Conservation (phyloP, 371 early-diverging fungal species). For the Saksenaea oblongispora region DNA sequence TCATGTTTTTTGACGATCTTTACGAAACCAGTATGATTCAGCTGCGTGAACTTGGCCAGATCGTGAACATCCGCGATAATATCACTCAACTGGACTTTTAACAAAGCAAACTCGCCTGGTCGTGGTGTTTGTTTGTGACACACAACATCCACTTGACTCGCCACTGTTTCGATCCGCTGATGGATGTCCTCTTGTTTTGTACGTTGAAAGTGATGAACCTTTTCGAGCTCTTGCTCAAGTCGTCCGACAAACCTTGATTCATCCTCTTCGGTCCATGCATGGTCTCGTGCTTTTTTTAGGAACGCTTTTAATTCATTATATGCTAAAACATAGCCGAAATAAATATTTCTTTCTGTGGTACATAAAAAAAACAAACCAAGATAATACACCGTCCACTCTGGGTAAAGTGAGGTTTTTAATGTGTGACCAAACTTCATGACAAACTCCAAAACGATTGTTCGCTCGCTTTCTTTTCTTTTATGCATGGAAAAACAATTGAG, state of each 20-base stretch:
- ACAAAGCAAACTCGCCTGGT: slow-evolving; percentile 62
- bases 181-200: slow-evolving; percentile 90
- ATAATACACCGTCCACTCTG: slow-evolving; percentile 76
- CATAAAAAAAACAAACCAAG: slow-evolving; percentile 56
- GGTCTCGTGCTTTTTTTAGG: slow-evolving; percentile 58
- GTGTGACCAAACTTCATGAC: slow-evolving; percentile 92
- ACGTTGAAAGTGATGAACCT: slow-evolving; percentile 87
- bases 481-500: too few relatives aligned
- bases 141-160: slow-evolving; percentile 57
- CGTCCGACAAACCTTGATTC: slow-evolving; percentile 88
- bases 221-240: slow-evolving; percentile 92
- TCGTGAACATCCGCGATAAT: slow-evolving; percentile 93
- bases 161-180: slow-evolving; percentile 77
- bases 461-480: too few relatives aligned
- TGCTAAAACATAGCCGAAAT: slow-evolving; percentile 20
- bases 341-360: slow-evolving; percentile 33
- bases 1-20: slow-evolving; percentile 99
- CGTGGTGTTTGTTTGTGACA: slow-evolving; percentile 64
- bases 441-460: not conserved
- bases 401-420: slow-evolving; percentile 70
- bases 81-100: slow-evolving; percentile 80
- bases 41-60: slow-evolving; percentile 90
- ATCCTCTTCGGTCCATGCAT: slow-evolving; percentile 68
- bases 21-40: slow-evolving; percentile 97
- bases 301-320: slow-evolving; percentile 85